Conservation (phyloP, 1,284 basidiomycete species). For the Apiotrichum siamense region DNA sequence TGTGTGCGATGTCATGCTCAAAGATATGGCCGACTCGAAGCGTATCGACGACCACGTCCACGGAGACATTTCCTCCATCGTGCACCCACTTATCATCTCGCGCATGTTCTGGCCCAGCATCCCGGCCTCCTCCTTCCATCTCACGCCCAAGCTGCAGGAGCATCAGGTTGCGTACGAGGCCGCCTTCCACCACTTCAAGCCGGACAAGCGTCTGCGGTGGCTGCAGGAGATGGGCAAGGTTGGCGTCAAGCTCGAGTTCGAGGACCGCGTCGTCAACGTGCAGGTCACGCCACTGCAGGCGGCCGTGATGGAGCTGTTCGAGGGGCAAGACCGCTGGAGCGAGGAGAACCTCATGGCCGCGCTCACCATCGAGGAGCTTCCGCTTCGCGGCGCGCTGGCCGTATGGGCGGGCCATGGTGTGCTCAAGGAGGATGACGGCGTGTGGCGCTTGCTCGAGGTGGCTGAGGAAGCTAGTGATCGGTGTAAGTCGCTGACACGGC, state of each 20-base stretch:
- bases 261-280: slow-evolving; percentile 67
- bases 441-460: slow-evolving; percentile 10
- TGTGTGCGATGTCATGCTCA: slow-evolving; percentile 93
- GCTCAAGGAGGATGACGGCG: slow-evolving; percentile 41
- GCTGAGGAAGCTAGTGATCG: slow-evolving; percentile 18
- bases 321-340: slow-evolving; percentile 54
- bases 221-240: slow-evolving; percentile 78
- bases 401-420: slow-evolving; percentile 81
- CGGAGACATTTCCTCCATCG: slow-evolving; percentile 60
- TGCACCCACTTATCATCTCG: slow-evolving; percentile 85
- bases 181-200: slow-evolving; percentile 73
- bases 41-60: slow-evolving; percentile 79
- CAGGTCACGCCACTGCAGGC: slow-evolving; percentile 82
- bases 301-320: slow-evolving; percentile 79
- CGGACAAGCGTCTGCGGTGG: slow-evolving; percentile 82
- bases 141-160: slow-evolving; percentile 76
- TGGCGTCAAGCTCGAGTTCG: slow-evolving; percentile 66
- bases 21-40: slow-evolving; percentile 88
- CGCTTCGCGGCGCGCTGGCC: slow-evolving; percentile 64
- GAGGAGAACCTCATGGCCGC: slow-evolving; percentile 56
- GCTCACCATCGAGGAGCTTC: slow-evolving; percentile 60
- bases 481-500: background rate
- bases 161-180: slow-evolving; percentile 67
- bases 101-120: slow-evolving; percentile 87
- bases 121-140: slow-evolving; percentile 62